Conservation (phyloP, 2,329 filamentous ascomycete genomes). For the Lasiodiplodia citricola region DNA sequence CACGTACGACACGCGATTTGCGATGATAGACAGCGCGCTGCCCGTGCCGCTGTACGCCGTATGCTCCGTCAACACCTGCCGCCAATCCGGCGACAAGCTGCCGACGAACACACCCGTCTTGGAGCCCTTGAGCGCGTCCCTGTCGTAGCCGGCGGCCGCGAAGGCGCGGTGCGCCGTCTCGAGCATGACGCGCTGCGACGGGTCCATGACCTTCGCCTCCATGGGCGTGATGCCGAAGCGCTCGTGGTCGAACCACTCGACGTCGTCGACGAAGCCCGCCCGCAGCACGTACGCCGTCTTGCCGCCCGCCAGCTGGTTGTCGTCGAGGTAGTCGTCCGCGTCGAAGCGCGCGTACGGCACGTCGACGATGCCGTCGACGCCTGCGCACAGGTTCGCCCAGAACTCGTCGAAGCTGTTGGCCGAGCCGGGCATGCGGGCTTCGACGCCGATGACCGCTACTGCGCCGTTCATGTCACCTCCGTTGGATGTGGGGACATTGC, state of each 20-base stretch:
- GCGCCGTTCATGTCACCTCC: not conserved
- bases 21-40: slow-evolving; percentile 33
- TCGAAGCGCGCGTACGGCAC: slow-evolving; percentile 27
- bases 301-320: slow-evolving; percentile 33
- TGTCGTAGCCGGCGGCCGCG: slow-evolving; percentile 30
- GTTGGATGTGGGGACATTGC: too few relatives aligned
- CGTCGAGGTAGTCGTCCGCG: slow-evolving; percentile 30
- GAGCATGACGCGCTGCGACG: slow-evolving; percentile 30
- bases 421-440: not conserved
- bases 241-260: slow-evolving; percentile 28
- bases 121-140: slow-evolving; percentile 23
- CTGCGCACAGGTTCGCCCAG: not conserved
- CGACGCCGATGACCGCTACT: not conserved
- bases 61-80: not conserved
- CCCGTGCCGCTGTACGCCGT: slow-evolving; percentile 1
- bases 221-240: slow-evolving; percentile 30
- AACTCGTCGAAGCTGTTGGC: not conserved
- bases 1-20: slow-evolving; percentile 38
- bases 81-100: slow-evolving; percentile 31
- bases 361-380: not conserved
- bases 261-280: slow-evolving; percentile 29
- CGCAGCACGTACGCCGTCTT: slow-evolving; percentile 28
- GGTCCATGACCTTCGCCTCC: slow-evolving; percentile 29
- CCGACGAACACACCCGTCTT: slow-evolving; percentile 37
- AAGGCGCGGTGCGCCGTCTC: slow-evolving; percentile 30